Evolutionary conservation across 2,329 filamentous ascomycete species (phyloP).

Genomic region (Cercospora sp.): DNA sequence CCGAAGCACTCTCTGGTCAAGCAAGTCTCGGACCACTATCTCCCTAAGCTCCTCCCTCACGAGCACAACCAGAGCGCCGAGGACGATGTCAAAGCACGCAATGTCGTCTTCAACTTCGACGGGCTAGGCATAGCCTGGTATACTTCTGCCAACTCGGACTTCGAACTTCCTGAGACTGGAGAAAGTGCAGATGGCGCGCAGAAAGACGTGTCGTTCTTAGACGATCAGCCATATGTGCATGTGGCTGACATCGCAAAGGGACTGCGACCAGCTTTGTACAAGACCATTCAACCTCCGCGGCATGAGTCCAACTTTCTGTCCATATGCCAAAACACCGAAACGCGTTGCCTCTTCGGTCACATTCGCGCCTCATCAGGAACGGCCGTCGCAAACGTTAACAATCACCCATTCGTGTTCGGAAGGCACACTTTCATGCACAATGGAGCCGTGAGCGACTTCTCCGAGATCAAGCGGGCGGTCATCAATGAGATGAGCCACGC

Average conservation of each 20-base stretch:
- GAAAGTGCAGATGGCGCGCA: constrained; percentile 33
- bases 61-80: constrained; percentile 46
- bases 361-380: constrained; percentile 54
- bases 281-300: constrained; percentile 52
- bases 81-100: constrained; percentile 50
- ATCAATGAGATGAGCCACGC: constrained; percentile 49
- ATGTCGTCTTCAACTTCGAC: constrained; percentile 57
- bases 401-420: constrained; percentile 58
- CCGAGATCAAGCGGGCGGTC: constrained; percentile 49
- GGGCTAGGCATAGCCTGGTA: constrained; percentile 59
- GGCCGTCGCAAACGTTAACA: constrained; percentile 53
- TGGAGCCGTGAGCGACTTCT: constrained; percentile 52
- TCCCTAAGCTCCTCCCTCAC: constrained; percentile 55
- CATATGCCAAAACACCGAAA: constrained; percentile 54
- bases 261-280: constrained; percentile 53
- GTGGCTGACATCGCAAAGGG: constrained; percentile 25
- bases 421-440: constrained; percentile 59
- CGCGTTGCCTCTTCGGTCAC: constrained; percentile 54
- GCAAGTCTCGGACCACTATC: constrained; percentile 55
- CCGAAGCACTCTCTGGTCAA: constrained; percentile 47
- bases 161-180: constrained; percentile 35
- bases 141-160: constrained; percentile 47
- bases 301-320: constrained; percentile 57
- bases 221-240: constrained; percentile 2
- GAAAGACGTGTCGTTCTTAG: constrained; percentile 30